Base-by-base conservation (phyloP, 164 flowering plant species). In the Piper longum region DNA sequence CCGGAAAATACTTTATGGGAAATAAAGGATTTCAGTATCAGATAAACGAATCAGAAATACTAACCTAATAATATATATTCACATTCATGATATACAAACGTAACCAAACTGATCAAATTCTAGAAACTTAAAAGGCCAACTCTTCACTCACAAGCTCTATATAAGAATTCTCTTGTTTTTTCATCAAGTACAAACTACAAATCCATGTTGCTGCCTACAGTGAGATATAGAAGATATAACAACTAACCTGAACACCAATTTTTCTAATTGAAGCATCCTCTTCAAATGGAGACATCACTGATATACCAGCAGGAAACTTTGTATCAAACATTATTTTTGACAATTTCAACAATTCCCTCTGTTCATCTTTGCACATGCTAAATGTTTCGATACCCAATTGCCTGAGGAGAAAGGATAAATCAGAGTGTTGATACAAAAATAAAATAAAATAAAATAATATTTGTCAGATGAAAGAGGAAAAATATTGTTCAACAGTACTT, bases 261-360 rank as follows among this genome's bases (percentile, higher is more conserved):
- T 89, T 91, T 70, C 86, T 86, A 0, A 88, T 80, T 44, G 96
- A 89, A 62, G 96, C 84, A 14, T 79, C 98, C 41, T 92, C 96
- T 2, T 91, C 73, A 71, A 92, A 92, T 56, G 98, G 98, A 72
- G 89, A 84, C 77, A 89, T 60, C 81, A 81, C 76, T 11, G 60
- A 75, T 26, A 81, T 86, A 4, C 98, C 98, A 58, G 96, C 88
- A n/a, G 96, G 96, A 63, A 92, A 65, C 73, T 81, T 82, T 26
- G 98, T 92, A 62, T 92, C 98, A 71, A 92, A 92, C 98, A 92
- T 86, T 40, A 85, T 78, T 70, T 83, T 75, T 8, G 96, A 88
- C 78, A 92, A 73, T 74, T 69, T 85, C 61, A 89, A 62, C 82
- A 92, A 1, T 75, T 92, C 98, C 9, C 67, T 68, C 42, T 74